phyloP scores from a whole-genome alignment of 2,329 filamentous ascomycete species.

The Colletotrichum tropicicola region DNA sequence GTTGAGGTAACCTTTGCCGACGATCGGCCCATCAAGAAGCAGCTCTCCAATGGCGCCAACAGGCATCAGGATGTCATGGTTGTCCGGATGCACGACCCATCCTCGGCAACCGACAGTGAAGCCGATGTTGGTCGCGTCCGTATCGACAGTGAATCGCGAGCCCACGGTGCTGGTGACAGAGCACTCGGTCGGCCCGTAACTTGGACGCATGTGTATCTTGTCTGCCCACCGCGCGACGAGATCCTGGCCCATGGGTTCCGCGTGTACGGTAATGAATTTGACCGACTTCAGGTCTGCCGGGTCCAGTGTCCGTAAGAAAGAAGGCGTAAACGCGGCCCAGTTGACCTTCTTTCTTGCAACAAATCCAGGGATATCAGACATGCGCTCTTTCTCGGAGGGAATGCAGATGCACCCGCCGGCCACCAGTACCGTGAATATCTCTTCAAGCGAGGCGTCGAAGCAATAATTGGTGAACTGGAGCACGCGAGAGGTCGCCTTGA shows the following conservation, averaged over 20 bases:
- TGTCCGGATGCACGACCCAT: slow-evolving; percentile 37
- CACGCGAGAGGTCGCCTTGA: not conserved
- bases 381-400: slow-evolving; percentile 47
- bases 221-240: slow-evolving; percentile 34
- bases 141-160: slow-evolving; percentile 29
- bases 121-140: slow-evolving; percentile 22
- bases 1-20: slow-evolving; percentile 18
- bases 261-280: slow-evolving; percentile 43
- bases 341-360: slow-evolving; percentile 61
- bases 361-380: slow-evolving; percentile 56
- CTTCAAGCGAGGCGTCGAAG: slow-evolving; percentile 61
- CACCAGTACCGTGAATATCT: slow-evolving; percentile 60
- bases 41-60: slow-evolving; percentile 23
- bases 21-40: slow-evolving; percentile 10
- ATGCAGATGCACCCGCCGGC: slow-evolving; percentile 52
- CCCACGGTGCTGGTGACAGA: slow-evolving; percentile 39
- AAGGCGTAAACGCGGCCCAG: slow-evolving; percentile 65
- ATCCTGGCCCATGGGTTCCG: slow-evolving; percentile 36
- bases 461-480: slow-evolving; percentile 61
- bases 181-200: slow-evolving; percentile 40
- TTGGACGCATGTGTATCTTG: slow-evolving; percentile 32
- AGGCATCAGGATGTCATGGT: slow-evolving; percentile 23
- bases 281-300: slow-evolving; percentile 46
- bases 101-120: slow-evolving; percentile 36
- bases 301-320: slow-evolving; percentile 58